Evolutionary conservation across 495 filamentous ascomycete species (phyloP), one percentile per base, ranked within the genome.

Genomic region (Aspergillus nidulans): DNA sequence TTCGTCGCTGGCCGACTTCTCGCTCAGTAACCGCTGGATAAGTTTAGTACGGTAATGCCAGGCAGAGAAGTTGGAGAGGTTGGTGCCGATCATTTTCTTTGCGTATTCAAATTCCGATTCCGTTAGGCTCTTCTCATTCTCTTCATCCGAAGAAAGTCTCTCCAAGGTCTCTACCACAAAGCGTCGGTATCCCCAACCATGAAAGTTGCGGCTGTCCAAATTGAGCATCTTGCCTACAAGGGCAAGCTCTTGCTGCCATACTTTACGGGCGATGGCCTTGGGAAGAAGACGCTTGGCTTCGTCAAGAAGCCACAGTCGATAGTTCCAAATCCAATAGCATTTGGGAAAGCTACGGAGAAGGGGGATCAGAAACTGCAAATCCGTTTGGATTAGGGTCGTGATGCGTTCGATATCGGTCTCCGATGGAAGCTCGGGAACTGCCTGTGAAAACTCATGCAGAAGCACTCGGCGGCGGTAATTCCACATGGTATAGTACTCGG

Each of bases 251-350:
- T 84, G 80, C 61, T 87, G 77, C 95, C 92, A 97, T 20, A 96
- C 72, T 45, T 73, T 63, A 15, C 80, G 78, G 1, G 87, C 78
- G n/a, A 73, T 60, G 0, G 69, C 12, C 4, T 65, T 43, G 10
- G 82, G 78, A 7, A 96, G 76, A 30, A 84, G 76, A 10, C 72
- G 66, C 39, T 85, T 86, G 41, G 84, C 83, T 66, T 89, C 82
- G 43, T 85, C 73, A 16, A 99, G 75, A 1, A 91, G 73, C 94
- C 95, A 97, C 12, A 85, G 70, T n/a, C 94, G 86, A 71, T 97
- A 89, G 68, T 95, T 95, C 94, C 94, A 99, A 40, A 99, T 90
- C 91, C 94, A 97, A 76, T 99, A 99, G 76, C 94, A 97, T 73
- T 99, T 99, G 21, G 94, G 95, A 61, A 82, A 90, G 57, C 90